Conservation (phyloP, 495 filamentous ascomycete genomes). For the Neurospora sp. region DNA sequence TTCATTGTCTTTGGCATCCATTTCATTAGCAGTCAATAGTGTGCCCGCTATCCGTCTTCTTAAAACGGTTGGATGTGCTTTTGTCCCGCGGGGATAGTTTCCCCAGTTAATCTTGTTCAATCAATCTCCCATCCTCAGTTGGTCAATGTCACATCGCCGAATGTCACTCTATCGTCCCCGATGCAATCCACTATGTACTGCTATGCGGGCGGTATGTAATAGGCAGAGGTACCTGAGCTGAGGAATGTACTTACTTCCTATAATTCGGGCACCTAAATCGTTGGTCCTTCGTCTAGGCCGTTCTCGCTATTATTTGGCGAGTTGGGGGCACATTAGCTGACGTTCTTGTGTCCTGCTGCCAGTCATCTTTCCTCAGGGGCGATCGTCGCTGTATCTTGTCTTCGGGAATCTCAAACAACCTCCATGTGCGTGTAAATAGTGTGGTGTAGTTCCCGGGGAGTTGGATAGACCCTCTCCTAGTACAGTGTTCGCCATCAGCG, state of each 20-base stretch:
- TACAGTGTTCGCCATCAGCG: neutral
- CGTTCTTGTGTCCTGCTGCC: slow-evolving; percentile 1
- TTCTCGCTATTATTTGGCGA: slow-evolving; percentile 2
- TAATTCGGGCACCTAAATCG: neutral
- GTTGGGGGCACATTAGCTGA: slow-evolving; percentile 5
- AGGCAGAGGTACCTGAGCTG: slow-evolving; percentile 3
- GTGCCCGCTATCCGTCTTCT: neutral
- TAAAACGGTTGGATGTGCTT: neutral
- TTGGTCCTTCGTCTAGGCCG: neutral
- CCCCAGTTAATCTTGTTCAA: neutral
- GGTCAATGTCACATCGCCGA: slow-evolving; percentile 5
- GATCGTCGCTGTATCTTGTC: neutral
- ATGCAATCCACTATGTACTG: neutral
- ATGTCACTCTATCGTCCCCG: slow-evolving; percentile 7
- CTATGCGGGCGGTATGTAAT: neutral
- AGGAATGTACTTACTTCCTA: neutral
- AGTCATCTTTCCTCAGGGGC: neutral
- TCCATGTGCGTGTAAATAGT: neutral
- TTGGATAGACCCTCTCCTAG: neutral
- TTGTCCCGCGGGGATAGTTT: neutral
- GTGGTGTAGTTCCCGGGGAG: neutral
- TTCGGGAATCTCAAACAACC: neutral
- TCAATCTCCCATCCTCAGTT: neutral
- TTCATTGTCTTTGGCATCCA: slow-evolving; percentile 1
- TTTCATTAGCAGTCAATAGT: neutral